These are phyloP conservation scores for Incumbomyces lentus DNA, from an alignment of 2,329 filamentous ascomycete species.

Conservation along the genomic window DNA sequence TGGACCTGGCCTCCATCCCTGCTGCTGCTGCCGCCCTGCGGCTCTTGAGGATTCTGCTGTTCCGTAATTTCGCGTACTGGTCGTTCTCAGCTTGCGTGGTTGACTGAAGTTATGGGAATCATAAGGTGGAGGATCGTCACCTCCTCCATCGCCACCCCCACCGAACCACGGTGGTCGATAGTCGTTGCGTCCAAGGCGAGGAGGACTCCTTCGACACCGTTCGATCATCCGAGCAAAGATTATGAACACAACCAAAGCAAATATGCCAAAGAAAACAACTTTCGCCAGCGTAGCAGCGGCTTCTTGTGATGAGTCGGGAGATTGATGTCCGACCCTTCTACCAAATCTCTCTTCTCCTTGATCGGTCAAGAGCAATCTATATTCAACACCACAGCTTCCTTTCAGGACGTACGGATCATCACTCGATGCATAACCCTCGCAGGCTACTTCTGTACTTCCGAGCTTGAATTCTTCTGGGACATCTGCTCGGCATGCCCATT, in stretches of 20 bases:
- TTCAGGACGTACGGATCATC: constrained; percentile 81
- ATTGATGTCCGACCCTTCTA: constrained; percentile 26
- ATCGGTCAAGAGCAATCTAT: constrained; percentile 67
- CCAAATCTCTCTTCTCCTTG: constrained; percentile 64
- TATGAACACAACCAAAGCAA: constrained; percentile 23
- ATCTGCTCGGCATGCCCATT: constrained; percentile 77
- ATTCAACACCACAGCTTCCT: constrained; percentile 88
- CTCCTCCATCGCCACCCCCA: constrained; percentile 26
- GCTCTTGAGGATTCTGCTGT: constrained; percentile 1
- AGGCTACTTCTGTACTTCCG: constrained; percentile 78
- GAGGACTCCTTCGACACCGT: constrained; percentile 21
- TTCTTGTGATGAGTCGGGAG: constrained; percentile 18
- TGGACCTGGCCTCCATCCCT: constrained; percentile 37
- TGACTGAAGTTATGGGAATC: constrained; percentile 29
- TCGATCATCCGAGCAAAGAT: constrained; percentile 22
- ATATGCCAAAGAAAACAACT: constrained; percentile 26
- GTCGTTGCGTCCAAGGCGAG: constrained; percentile 19
- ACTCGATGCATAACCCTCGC: constrained; percentile 70
- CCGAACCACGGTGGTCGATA: constrained; percentile 20
- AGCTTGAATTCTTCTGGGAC: constrained; percentile 59
- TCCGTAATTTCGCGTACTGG: constrained; percentile 17
- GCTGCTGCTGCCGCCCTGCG: constrained; percentile 9
- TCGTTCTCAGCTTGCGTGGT: constrained; percentile 29
- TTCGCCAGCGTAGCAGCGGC: constrained; percentile 16
- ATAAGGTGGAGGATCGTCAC: constrained; percentile 32